A percentile compares a stretch with the other conserved stretches of the same genome.
Conservation (phyloP, 2,329 filamentous ascomycete species). For the Verticillium tricorpus region DNA sequence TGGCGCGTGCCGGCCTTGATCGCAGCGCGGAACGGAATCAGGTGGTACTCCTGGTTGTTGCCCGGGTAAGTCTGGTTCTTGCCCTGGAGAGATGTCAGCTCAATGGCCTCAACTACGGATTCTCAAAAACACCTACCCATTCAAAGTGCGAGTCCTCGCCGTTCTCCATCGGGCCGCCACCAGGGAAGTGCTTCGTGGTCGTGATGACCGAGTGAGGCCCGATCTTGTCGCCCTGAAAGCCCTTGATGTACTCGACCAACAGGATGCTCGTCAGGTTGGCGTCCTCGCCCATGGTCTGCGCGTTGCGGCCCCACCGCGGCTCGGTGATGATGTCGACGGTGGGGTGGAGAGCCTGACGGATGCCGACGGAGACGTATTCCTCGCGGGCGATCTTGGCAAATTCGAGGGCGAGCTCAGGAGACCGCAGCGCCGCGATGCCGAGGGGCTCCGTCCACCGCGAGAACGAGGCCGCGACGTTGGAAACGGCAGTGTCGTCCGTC, state of each 20-base stretch:
- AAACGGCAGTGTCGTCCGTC: constrained; percentile 36
- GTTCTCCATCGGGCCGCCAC: constrained; percentile 41
- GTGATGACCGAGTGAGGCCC: constrained; percentile 39
- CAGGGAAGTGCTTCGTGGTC: constrained; percentile 50
- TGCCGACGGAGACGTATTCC: constrained; percentile 37
- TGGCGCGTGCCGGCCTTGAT: constrained; percentile 44
- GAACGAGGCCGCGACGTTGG: constrained; percentile 36
- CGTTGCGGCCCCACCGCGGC: constrained; percentile 43
- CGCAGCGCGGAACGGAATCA: constrained; percentile 46
- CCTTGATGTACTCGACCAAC: constrained; percentile 40
- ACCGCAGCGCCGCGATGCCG: constrained; percentile 44
- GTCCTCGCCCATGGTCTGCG: constrained; percentile 43
- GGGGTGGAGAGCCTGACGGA: constrained; percentile 42
- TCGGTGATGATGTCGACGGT: constrained; percentile 48
- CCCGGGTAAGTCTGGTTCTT: constrained; percentile 48
- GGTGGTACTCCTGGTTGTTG: constrained; percentile 43
- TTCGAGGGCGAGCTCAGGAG: constrained; percentile 33
- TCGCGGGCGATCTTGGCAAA: constrained; percentile 46
- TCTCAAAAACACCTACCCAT: neutral
- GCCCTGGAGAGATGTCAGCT: constrained; percentile 29
- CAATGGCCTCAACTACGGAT: no score
- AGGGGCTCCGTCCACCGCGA: constrained; percentile 48
- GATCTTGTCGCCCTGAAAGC: constrained; percentile 39
- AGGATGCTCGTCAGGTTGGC: constrained; percentile 32
- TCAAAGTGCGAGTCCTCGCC: constrained; percentile 48